Evolutionary conservation across 176 grass and related monocot species (phyloP), one percentile per base, ranked within the genome.

Genomic region (Oryza nivara): DNA sequence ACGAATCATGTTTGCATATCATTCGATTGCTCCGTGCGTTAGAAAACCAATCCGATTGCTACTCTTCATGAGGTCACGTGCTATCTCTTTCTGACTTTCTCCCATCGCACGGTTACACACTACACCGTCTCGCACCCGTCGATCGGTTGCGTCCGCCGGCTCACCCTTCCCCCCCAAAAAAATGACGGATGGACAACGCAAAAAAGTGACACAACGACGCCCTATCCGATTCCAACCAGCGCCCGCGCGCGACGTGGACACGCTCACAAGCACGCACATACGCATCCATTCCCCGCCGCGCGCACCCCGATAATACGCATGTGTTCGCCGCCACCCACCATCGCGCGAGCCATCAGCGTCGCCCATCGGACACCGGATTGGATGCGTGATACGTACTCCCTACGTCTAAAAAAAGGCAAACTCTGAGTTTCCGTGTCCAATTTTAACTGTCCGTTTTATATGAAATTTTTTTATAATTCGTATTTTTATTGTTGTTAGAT

Each of bases 271-370:
- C 75, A 47, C 86, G 7, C 26, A 61, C 44, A 65, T 66, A n/a
- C 8, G 72, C 40, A 76, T 32, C 30, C 30, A 32, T 32, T 54
- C 77, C 17, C 15, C 74, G 2, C 34, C 54, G 9, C 7, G 67
- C 17, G 22, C 74, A 5, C 34, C 54, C 32, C 7, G 67, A 17
- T 58, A 86, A 74, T 46, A 2, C 43, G 79, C 79, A 83, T 43
- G 79, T 52, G 52, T n/a, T 22, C 52, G 73, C 79, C 79, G 86
- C 86, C 73, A 14, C 11, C 20, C 66, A 52, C 15, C 83, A 12
- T 20, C 54, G 22, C 13, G 9, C 46, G 28, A 9, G 68, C 76
- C 41, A 19, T 60, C 72, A 51, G 38, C 72, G 15, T 82, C 64
- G 20, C 43, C 43, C 15, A 22, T 60, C 19, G 52, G 7, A 19